Base-by-base conservation (phyloP, 768 basidiomycete genomes). In the Leccinellum luteum region DNA sequence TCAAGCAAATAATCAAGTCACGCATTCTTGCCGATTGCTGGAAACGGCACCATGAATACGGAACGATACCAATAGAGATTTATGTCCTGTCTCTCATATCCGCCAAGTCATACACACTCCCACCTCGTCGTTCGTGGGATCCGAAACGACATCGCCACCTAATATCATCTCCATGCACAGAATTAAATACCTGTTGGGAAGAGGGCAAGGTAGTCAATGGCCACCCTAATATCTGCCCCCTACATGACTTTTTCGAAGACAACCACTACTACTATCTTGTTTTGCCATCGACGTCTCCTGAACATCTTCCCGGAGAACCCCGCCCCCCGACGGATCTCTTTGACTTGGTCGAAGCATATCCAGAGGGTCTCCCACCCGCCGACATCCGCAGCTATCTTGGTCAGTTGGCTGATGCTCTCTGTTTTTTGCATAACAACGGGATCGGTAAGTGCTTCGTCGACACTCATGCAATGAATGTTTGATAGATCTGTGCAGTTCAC, bases 21-120 rank as follows among this genome's bases (percentile, higher is more conserved):
- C 90, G 97, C 52, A 99, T 99, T 58, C 82, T 99, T 52, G 96
- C 96, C 30, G 96, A 99, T 76, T 98, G 96, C 73, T 99, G 97
- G 97, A 98, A 98, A 78, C 92, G 91, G 68, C 96, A 99, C 71
- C 90, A 91, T 44, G 85, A 88, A 60, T 84, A 91, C 71, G 96
- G 96, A 56, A 97, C 97, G 8, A 97, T 98, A 66, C 96, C 97
- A 15, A 96, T 98, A 76, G 97, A 99, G 76, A 96, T 96, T 25
- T 91, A 90, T 69, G 91, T 94, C 68, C 90, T 94, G 92, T 91
- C 90, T 57, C 85, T 90, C 48, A 87, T 93, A 72, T 94, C 92
- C 49, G 83, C 87, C 60, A 90, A 85, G 4, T 80, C 86, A 25
- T 92, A 92, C 72, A 79, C 86, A 25, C 78, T 96, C n/a, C 87